These are phyloP conservation scores for Astathelohania contejeani DNA, from an alignment of 371 early-diverging fungal species.

Conservation along the genomic window DNA sequence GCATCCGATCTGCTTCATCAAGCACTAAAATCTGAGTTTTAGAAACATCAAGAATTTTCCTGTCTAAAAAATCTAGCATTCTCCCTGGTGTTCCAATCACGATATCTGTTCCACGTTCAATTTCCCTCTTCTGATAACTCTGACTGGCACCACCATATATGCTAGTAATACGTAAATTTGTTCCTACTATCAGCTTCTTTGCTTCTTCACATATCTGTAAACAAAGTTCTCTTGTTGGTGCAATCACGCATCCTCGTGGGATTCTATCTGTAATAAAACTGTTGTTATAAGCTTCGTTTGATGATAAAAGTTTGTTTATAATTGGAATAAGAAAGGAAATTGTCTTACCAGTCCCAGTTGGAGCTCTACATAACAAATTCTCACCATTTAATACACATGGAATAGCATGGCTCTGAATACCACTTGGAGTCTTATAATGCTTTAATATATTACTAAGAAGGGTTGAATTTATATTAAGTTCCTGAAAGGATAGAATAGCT, in stretches of 20 bases:
- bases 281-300: too few species aligned
- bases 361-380: conserved; percentile 93
- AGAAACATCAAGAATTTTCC: conserved; percentile 73
- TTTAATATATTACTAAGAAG: too few species aligned
- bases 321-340: conserved; percentile 81
- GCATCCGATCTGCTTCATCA: conserved; percentile 90
- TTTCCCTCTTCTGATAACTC: conserved; percentile 83
- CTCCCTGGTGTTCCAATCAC: conserved; percentile 96
- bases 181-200: conserved; percentile 64
- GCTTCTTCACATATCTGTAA: conserved; percentile 81
- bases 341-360: conserved; percentile 92
- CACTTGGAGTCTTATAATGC: too few species aligned
- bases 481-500: too few species aligned
- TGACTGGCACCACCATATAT: conserved; percentile 92
- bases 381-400: conserved; percentile 88
- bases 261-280: too few species aligned
- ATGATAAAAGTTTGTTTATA: conserved; percentile 63
- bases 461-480: too few species aligned
- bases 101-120: conserved; percentile 89
- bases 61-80: conserved; percentile 89
- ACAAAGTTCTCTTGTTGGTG: conserved; percentile 94
- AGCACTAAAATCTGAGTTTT: conserved; percentile 86
- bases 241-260: conserved; percentile 84
- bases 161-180: conserved; percentile 68
- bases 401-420: conserved; percentile 87